Evolutionary conservation across 106 monocot species (phyloP), one percentile per base, ranked within the genome.

Genomic region (Phalaenopsis equestris): DNA sequence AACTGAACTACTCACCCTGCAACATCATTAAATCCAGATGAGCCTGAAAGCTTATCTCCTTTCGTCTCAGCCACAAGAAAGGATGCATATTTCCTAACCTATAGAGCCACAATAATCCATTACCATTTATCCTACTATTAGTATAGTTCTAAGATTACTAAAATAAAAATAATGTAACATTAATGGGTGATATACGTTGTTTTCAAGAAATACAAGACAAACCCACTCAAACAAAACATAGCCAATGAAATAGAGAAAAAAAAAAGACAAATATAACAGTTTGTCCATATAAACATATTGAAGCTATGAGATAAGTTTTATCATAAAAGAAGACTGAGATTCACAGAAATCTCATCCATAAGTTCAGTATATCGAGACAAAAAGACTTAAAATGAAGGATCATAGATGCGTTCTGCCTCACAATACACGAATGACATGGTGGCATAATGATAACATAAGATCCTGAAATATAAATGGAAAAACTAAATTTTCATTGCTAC

Each of bases 1-100:
- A 8, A 74, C 6, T 6, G 74, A 74, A 43, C 39, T 10, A 42
- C 85, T 83, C 41, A 94, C 94, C 98, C 94, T 30, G 98, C 83
- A 73, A 98, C 92, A 75, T 86, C 73, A 78, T 93, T 94, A 83
- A 98, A 98, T 61, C 94, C 94, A 67, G 85, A 89, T 56, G 92
- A 92, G 21, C 94, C 98, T 24, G 94, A 92, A 30, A 98, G 87
- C 79, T 81, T 84, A 75, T 92, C 90, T 21, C 89, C 92, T 85
- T 88, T 89, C 10, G 92, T 80, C 83, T 98, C 94, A 42, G 76
- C 98, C 15, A 98, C 88, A 48, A 91, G 30, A 79, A 92, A 98
- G 3, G 98, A 82, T 5, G 45, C 79, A 86, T 98, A 98, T 21
- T 85, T 89, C 78, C 97, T 92, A 58, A 94, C 83, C 96, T 96